Evolutionary conservation across 1,284 basidiomycete species (phyloP), one percentile per base, ranked within the genome.

Genomic region (Rhodotorula sp.): DNA sequence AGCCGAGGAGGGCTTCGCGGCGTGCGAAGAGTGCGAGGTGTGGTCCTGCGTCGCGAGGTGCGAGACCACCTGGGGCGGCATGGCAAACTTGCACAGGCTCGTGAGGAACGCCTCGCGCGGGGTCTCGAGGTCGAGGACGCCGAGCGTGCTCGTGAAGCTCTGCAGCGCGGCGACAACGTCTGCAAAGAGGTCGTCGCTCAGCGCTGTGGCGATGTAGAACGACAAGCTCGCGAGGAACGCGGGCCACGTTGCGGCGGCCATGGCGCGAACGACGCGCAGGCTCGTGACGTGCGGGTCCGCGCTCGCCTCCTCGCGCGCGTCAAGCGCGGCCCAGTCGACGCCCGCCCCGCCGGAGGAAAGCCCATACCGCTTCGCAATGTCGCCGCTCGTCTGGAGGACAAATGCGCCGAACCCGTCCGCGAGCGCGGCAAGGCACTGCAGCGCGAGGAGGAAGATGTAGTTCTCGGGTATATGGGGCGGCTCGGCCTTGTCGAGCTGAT

Each of bases 401-500:
- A 88, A 89, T 0, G 87, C 83, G 0, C 90, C 90, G 70, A 98
- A 90, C 8, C 93, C 93, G 79, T 97, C 92, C 61, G 91, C 92
- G 4, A 99, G 84, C 0, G 92, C 90, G 32, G 91, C 87, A 13
- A 97, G 86, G 75, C 91, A 94, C 79, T 98, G 94, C 0, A 97
- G 86, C 1, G 90, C 91, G 2, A 99, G 87, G 2, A 97, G 88
- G 80, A 95, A 97, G 68, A 94, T 87, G 81, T 99, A 98, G 0
- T 91, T 87, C 72, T 98, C 94, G 0, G 94, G 94, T 61, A 96
- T 92, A 0, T 87, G 84, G 0, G 97, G 97, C 0, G 95, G 89
- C 78, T 99, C 97, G 0, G 92, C 89, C 82, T 99, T 97, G 83
- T 97, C 94, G 27, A 96, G 87, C 80, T 97, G 94, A 80, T 97